A percentile compares a stretch with the other conserved stretches of the same genome.
phyloP scores from a whole-genome alignment of 2,329 filamentous ascomycete species.

The Talaromyces piceae region DNA sequence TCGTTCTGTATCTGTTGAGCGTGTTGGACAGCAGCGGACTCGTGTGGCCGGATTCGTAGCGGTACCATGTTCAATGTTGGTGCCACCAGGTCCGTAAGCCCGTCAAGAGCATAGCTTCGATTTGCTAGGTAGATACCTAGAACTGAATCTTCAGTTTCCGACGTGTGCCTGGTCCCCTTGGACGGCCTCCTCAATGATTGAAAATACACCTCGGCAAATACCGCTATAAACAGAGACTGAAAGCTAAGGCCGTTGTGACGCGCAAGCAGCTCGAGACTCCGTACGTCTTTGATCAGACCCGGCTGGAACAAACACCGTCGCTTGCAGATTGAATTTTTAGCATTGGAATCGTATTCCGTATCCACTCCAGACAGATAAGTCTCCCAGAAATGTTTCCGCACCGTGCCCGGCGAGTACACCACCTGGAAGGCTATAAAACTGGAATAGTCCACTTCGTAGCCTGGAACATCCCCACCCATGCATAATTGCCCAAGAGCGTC shows the following conservation, averaged over 20 bases:
- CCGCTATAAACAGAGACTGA: slow-evolving; percentile 69
- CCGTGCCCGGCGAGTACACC: slow-evolving; percentile 17
- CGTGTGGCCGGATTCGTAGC: slow-evolving; percentile 46
- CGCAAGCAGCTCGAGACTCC: slow-evolving; percentile 36
- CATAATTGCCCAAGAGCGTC: slow-evolving; percentile 43
- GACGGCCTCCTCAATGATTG: slow-evolving; percentile 12
- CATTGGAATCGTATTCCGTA: neutral
- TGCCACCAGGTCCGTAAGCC: slow-evolving; percentile 46
- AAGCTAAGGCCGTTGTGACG: slow-evolving; percentile 53
- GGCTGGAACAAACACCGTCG: slow-evolving; percentile 37
- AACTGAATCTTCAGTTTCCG: slow-evolving; percentile 39
- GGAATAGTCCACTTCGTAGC: slow-evolving; percentile 26
- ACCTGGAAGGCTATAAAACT: slow-evolving; percentile 35
- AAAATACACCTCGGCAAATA: slow-evolving; percentile 52
- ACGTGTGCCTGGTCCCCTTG: neutral
- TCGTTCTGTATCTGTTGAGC: slow-evolving; percentile 62
- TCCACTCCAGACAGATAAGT: slow-evolving; percentile 26
- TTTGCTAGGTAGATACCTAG: slow-evolving; percentile 83
- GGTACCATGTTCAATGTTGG: slow-evolving; percentile 78
- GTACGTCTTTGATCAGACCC: slow-evolving; percentile 37
- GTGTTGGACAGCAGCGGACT: slow-evolving; percentile 28
- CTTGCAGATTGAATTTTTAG: neutral
- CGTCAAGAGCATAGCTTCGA: slow-evolving; percentile 48
- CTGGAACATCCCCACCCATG: slow-evolving; percentile 17
- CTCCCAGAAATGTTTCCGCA: slow-evolving; percentile 39